Evolutionary conservation across 441 rosid species (phyloP), one percentile per base, ranked within the genome.

Genomic region (Syzygium malaccense): DNA sequence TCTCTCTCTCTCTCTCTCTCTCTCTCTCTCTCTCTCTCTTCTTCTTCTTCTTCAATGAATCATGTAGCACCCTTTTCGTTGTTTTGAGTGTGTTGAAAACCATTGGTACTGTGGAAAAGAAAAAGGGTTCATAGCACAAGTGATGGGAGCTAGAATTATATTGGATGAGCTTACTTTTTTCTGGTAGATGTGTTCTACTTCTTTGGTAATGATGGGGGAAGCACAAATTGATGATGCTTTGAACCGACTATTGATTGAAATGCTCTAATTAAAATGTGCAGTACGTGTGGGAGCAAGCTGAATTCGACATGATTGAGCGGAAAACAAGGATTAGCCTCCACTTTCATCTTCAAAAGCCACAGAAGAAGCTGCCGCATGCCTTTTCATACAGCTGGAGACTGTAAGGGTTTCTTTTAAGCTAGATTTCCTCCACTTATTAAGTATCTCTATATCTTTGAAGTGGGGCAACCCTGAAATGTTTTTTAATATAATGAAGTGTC

Each of bases 261-360:
- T 85, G 19, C n/a, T 32, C 62, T 60, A 55, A 57, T 30, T 66
- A 85, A 49, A 32, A 71, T 86, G 86, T 90, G 90, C 95, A 97
- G 98, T 96, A 97, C 90, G 93, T 94, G 9, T 96, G 99, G 98
- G 98, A 96, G 93, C 99, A 97, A 91, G 98, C 95, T 88, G 99
- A 96, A 90, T 97, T 97, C 62, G 94, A 96, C 91, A 95, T 97
- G 55, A 80, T 97, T 45, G 94, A 86, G 91, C 96, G 98, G 80
- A 96, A 94, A 92, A 96, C 98, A 85, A 94, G 96, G 93, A 97
- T 95, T 86, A 95, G 98, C 91, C 96, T 97, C 90, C 99, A 97
- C 87, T 97, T 92, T 89, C 95, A 96, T 93, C 97, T 95, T 85
- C 93, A 89, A 88, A 95, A 94, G 92, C 97, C 93, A 87, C 96